phyloP scores from a whole-genome alignment of 495 filamentous ascomycete genomes.

The Jackrogersella multiformis region DNA sequence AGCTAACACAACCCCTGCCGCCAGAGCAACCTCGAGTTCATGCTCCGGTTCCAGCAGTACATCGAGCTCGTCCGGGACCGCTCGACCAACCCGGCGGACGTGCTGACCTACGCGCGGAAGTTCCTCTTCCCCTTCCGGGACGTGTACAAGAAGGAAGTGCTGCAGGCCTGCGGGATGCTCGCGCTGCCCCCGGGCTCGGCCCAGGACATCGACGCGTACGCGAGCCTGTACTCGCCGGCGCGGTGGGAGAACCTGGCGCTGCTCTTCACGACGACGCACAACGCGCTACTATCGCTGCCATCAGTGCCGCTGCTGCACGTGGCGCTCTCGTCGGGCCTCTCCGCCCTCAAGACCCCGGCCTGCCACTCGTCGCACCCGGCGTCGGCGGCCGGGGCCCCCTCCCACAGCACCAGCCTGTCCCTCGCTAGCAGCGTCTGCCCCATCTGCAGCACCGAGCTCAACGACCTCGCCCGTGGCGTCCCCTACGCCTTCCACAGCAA shows the following conservation, averaged over 20 bases:
- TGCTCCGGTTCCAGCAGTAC: conserved; percentile 94
- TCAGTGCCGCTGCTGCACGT: conserved; percentile 86
- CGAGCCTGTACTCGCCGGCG: conserved; percentile 70
- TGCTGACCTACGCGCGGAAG: conserved; percentile 82
- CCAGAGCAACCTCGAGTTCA: conserved; percentile 89
- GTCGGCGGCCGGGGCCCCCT: conserved; percentile 46
- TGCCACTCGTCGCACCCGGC: conserved; percentile 74
- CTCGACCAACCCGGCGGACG: conserved; percentile 71
- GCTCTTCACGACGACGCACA: conserved; percentile 86
- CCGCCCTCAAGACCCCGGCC: conserved; percentile 92
- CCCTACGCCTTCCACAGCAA: conserved; percentile 95
- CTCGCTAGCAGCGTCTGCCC: conserved; percentile 73
- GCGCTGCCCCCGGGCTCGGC: conserved; percentile 72
- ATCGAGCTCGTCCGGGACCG: conserved; percentile 84
- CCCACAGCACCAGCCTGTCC: conserved; percentile 49
- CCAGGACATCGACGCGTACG: conserved; percentile 46
- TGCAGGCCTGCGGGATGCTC: conserved; percentile 80
- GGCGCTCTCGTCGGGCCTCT: conserved; percentile 89
- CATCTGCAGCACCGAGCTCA: conserved; percentile 94
- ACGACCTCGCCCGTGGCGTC: conserved; percentile 85
- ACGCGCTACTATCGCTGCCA: conserved; percentile 86
- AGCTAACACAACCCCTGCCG: not conserved
- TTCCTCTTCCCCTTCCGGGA: conserved; percentile 74
- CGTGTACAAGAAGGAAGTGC: conserved; percentile 72
- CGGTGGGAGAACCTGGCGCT: conserved; percentile 82